Conservation (phyloP, 768 basidiomycete genomes). For the Trametes cinnabarina region DNA sequence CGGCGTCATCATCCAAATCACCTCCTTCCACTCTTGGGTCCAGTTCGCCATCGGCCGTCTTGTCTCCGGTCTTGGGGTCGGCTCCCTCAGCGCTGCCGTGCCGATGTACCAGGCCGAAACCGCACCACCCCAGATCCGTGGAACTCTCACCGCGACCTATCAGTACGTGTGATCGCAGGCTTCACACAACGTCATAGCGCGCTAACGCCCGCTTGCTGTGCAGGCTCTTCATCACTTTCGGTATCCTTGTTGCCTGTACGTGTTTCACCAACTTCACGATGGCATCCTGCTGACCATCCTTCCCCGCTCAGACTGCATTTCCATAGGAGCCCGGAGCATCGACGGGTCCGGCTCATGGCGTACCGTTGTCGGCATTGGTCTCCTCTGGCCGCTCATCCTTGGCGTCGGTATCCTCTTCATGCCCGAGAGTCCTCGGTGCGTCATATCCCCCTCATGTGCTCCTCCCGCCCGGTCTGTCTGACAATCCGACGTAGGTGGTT, state of each 20-base stretch:
- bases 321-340: conserved; percentile 60
- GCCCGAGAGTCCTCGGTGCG: conserved; percentile 60
- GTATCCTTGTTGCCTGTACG: conserved; percentile 64
- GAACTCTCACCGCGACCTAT: conserved; percentile 52
- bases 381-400: conserved; percentile 63
- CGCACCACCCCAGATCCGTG: conserved; percentile 69
- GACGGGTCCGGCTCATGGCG: conserved; percentile 56
- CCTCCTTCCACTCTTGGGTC: conserved; percentile 52
- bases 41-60: conserved; percentile 68
- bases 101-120: conserved; percentile 77
- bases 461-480: background rate
- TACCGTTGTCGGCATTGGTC: conserved; percentile 56
- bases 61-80: conserved; percentile 65
- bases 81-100: conserved; percentile 64
- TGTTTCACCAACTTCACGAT: conserved; percentile 6
- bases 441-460: background rate
- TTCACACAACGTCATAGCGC: conserved; percentile 35
- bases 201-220: conserved; percentile 26
- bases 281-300: conserved; percentile 3
- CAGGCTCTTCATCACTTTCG: conserved; percentile 67
- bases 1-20: conserved; percentile 61
- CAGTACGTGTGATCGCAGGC: conserved; percentile 19
- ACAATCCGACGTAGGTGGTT: conserved; percentile 48
- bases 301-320: conserved; percentile 51
- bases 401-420: conserved; percentile 65